Conservation (phyloP, 1,284 basidiomycete genomes). For the Vanrija pseudolonga region DNA sequence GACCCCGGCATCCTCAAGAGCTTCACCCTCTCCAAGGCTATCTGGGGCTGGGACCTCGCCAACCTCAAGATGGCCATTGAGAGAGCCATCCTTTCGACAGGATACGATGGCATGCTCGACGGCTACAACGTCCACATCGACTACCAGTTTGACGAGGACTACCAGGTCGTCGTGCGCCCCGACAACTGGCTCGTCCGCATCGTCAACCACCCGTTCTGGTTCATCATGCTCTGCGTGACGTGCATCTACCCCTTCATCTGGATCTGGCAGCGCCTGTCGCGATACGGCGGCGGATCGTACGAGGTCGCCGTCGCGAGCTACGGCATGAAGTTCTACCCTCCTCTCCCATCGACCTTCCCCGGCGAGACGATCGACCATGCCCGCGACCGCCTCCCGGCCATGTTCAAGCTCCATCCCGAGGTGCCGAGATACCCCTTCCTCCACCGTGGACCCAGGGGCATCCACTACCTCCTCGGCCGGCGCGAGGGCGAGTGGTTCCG, state of each 20-base stretch:
- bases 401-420: conserved; percentile 41
- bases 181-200: conserved; percentile 59
- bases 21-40: conserved; percentile 61
- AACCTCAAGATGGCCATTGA: conserved; percentile 52
- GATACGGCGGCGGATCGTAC: conserved; percentile 28
- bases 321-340: conserved; percentile 38
- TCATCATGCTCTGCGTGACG: conserved; percentile 60
- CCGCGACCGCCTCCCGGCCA: conserved; percentile 23
- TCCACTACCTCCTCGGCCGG: conserved; percentile 54
- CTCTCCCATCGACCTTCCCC: conserved; percentile 38
- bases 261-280: conserved; percentile 53
- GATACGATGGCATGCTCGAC: conserved; percentile 53
- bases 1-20: conserved; percentile 59
- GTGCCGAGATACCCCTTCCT: conserved; percentile 28
- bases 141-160: conserved; percentile 50
- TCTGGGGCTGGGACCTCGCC: conserved; percentile 67
- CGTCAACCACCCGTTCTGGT: conserved; percentile 62
- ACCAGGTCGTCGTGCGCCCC: conserved; percentile 58
- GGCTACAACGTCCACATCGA: conserved; percentile 51
- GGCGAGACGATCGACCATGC: conserved; percentile 30
- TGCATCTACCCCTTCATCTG: conserved; percentile 69
- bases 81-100: conserved; percentile 55
- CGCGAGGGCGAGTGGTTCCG: conserved; percentile 73
- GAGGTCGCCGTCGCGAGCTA: conserved; percentile 25
- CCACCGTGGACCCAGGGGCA: conserved; percentile 36